Conservation (phyloP, 2,329 filamentous ascomycete genomes). For the Ophiostoma himal-ulmi region DNA sequence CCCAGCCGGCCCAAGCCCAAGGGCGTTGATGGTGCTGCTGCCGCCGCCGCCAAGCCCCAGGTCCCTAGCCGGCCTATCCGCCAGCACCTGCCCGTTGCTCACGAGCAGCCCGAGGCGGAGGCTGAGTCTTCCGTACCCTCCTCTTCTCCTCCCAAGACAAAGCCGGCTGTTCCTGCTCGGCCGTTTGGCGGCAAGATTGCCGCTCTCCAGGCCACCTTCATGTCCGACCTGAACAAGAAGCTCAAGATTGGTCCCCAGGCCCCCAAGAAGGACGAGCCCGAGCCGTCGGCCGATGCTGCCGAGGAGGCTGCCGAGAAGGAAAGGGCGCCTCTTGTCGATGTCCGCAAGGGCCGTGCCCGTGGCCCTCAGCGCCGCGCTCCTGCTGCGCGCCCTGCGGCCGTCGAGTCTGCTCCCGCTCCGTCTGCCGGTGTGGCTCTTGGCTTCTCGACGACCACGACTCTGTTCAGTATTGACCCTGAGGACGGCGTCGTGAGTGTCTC, state of each 20-base stretch:
- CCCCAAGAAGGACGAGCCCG: constrained; percentile 60
- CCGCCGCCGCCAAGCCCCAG: constrained; percentile 34
- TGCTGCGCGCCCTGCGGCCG: constrained; percentile 33
- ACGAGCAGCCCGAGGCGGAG: constrained; percentile 33
- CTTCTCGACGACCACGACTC: constrained; percentile 43
- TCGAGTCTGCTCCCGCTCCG: constrained; percentile 34
- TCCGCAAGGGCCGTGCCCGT: constrained; percentile 81
- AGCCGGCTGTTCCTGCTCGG: constrained; percentile 74
- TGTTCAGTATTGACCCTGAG: constrained; percentile 50
- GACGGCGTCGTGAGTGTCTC: constrained; percentile 41
- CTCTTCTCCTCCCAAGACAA: constrained; percentile 55
- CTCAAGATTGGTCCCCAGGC: constrained; percentile 79
- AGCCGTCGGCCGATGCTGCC: constrained; percentile 50
- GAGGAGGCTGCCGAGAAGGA: constrained; percentile 54
- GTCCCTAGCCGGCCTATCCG: constrained; percentile 54
- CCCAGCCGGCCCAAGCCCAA: constrained; percentile 49
- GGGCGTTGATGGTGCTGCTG: not conserved
- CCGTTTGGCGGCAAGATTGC: constrained; percentile 83
- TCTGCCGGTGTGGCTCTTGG: constrained; percentile 33
- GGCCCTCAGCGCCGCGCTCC: constrained; percentile 62
- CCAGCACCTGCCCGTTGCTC: constrained; percentile 42
- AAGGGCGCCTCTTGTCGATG: constrained; percentile 77
- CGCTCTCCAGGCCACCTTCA: constrained; percentile 81
- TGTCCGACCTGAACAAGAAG: constrained; percentile 87
- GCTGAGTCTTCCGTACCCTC: constrained; percentile 27